phyloP scores from a whole-genome alignment of 2,329 filamentous ascomycete species.

The Raffaelea ambrosiae region DNA sequence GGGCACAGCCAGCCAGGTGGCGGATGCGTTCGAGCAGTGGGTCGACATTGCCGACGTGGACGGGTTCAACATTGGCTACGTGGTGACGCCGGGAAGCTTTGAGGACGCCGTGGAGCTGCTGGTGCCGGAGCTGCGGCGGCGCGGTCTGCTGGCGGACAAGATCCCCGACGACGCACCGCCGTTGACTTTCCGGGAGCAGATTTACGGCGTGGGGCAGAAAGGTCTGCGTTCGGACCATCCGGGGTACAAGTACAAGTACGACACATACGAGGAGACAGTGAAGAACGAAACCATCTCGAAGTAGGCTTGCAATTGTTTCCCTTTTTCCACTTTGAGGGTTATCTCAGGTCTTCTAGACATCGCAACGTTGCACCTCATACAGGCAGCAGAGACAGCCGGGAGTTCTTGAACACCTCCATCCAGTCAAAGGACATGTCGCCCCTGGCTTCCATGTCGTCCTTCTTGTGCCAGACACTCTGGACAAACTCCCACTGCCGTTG shows the following conservation, averaged over 20 bases:
- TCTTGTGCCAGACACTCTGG: constrained; percentile 45
- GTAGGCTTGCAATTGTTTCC: too few relatives aligned
- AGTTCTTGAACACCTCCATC: background rate
- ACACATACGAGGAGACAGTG: background rate
- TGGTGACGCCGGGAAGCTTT: constrained; percentile 45
- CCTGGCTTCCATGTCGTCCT: background rate
- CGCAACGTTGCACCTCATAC: background rate
- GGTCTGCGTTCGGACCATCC: background rate
- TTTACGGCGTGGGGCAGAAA: background rate
- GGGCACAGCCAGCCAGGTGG: constrained; percentile 31
- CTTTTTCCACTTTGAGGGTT: too few relatives aligned
- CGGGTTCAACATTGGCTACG: constrained; percentile 58
- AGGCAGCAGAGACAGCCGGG: background rate
- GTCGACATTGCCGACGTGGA: constrained; percentile 61
- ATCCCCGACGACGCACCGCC: background rate
- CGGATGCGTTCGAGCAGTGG: constrained; percentile 60
- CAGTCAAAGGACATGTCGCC: constrained; percentile 1
- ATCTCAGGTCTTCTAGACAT: too few relatives aligned
- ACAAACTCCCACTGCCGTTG: constrained; percentile 52
- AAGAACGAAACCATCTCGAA: too few relatives aligned
- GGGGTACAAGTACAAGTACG: background rate
- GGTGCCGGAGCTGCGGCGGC: constrained; percentile 49
- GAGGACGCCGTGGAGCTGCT: constrained; percentile 58
- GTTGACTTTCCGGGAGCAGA: background rate
- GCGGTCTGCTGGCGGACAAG: constrained; percentile 31